Evolutionary conservation across 257 asterid species (phyloP), one percentile per base, ranked within the genome.

Genomic region (Haberlea rhodopensis): DNA sequence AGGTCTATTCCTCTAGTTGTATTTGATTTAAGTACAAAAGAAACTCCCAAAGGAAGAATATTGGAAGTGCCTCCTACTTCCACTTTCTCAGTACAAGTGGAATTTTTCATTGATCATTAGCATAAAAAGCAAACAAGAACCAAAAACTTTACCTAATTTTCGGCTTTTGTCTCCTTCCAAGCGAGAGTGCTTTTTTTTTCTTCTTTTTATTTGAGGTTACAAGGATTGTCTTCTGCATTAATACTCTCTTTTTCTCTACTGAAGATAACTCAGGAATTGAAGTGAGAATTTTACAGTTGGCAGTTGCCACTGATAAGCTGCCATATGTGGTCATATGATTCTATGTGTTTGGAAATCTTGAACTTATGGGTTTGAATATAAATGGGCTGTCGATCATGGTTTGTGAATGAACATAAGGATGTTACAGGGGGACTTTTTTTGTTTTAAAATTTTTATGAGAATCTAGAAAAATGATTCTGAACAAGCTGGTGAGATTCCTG

Each of bases 401-500:
- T 16, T 51, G 29, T 48, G 54, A 57, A 66, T 22, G 60, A 66
- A 22, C 46, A 59, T 23, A 45, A 23, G 19, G 60, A 18, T 11
- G 32, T 37, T 19, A 29, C 26, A 20, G 18, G 20, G 43, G 56
- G 37, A 21, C 55, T 31, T 29, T 65, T 8, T 37, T 13, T 18
- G 48, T 40, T 63, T 27, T 52, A 48, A 60, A 68, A 57, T 64
- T 32, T 62, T 31, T 58, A 26, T 18, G 22, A 59, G 18, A 49
- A 51, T 73, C 28, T 18, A 25, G 45, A 61, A 67, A 68, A 6
- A 19, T 43, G n/a, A 49, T 6, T 57, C 2, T 63, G 40, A 56
- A 20, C 29, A 66, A 73, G 68, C 65, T 71, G 54, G 57, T 64
- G 65, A 62, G 65, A 62, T 55, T 53, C 62, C 55, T 56, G 18